Conservation (phyloP, 176 grass and related monocot species). For the Paspalum vaginatum region DNA sequence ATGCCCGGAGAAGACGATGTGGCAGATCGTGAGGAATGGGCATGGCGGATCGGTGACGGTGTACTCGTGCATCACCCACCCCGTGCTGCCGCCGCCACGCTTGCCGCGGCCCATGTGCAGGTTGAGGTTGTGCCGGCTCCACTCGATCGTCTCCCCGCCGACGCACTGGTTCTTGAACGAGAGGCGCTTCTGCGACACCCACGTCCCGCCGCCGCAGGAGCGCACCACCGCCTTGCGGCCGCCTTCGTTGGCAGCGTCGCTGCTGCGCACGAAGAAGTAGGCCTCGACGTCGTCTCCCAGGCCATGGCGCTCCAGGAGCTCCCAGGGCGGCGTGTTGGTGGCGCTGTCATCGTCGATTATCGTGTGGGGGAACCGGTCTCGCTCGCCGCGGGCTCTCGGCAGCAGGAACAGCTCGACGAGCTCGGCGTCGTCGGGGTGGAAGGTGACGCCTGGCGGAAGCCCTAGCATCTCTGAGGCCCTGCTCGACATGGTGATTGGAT, state of each 20-base stretch:
- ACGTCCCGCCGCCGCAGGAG: background rate
- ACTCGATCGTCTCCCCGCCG: background rate
- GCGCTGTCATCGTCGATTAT: background rate
- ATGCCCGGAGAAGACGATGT: constrained; percentile 19
- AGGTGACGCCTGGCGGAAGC: background rate
- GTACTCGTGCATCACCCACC: background rate
- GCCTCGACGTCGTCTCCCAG: background rate
- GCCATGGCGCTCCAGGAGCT: background rate
- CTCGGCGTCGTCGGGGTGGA: background rate
- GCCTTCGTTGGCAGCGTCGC: background rate
- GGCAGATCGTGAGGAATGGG: background rate
- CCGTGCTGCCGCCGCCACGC: constrained; percentile 6
- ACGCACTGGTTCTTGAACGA: background rate
- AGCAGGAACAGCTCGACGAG: background rate
- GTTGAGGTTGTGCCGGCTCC: background rate
- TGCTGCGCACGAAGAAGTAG: constrained; percentile 7
- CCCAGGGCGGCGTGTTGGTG: background rate
- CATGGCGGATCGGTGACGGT: background rate
- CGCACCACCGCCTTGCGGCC: background rate
- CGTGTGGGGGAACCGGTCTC: background rate
- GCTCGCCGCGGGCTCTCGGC: background rate
- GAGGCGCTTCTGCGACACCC: background rate
- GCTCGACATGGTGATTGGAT: background rate
- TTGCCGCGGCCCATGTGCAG: background rate
- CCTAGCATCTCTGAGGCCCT: background rate